Conservation (phyloP, 2,329 filamentous ascomycete species). For the Venturia effusa region DNA sequence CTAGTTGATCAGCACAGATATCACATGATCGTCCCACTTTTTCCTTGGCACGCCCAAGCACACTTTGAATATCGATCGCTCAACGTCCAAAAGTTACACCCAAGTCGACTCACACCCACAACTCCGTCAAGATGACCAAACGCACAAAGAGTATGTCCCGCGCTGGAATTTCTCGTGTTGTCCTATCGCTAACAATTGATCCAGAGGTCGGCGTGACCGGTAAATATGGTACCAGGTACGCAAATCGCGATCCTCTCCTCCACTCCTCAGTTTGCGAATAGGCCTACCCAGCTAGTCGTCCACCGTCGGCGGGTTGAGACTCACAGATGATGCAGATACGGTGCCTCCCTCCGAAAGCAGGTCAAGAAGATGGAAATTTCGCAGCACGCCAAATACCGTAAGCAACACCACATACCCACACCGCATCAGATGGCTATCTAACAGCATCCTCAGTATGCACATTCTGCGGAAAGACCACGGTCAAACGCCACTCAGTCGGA, state of each 20-base stretch:
- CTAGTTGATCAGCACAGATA: too few relatives aligned
- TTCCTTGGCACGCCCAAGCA: not conserved
- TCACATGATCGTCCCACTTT: not conserved
- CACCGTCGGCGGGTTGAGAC: not conserved
- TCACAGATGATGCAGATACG: slow-evolving; percentile 53
- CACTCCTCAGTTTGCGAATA: not conserved
- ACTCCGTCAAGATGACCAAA: slow-evolving; percentile 70
- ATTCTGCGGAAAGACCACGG: slow-evolving; percentile 95
- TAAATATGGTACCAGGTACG: slow-evolving; percentile 96
- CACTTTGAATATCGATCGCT: not conserved
- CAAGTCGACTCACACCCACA: not conserved
- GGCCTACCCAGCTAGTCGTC: not conserved
- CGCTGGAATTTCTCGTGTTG: slow-evolving; percentile 5
- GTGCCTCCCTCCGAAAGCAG: slow-evolving; percentile 98
- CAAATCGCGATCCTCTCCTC: slow-evolving; percentile 8
- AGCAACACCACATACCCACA: not conserved
- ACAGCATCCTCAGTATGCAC: slow-evolving; percentile 51
- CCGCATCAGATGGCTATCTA: not conserved
- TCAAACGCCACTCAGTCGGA: slow-evolving; percentile 79
- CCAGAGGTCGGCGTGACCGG: slow-evolving; percentile 90
- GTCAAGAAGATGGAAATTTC: slow-evolving; percentile 99
- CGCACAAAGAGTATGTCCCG: slow-evolving; percentile 61
- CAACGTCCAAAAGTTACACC: not conserved
- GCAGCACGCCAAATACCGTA: slow-evolving; percentile 85
- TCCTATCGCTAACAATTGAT: slow-evolving; percentile 19